Evolutionary conservation across 441 rosid genomes (phyloP), one percentile per base, ranked within the genome.

Genomic region (Theobroma grandiflorum): DNA sequence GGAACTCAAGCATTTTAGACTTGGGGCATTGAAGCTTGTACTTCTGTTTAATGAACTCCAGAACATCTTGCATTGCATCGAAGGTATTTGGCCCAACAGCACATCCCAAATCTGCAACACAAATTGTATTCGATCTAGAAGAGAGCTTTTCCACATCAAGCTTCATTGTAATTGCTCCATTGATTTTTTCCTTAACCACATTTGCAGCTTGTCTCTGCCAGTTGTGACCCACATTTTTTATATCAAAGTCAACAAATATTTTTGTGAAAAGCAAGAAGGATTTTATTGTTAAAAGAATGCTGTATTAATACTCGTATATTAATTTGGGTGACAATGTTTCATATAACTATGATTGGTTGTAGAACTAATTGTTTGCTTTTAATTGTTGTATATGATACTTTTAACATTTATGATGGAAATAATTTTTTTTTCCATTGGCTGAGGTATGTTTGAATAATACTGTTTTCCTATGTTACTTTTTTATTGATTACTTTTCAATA

Each of bases 91-190:
- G 91, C 70, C 95, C 95, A 2, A 82, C 84, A 33, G 94, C 89
- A 73, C 97, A 93, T 77, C 97, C 97, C 82, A 92, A 78, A 79
- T 92, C 94, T 4, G 90, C 92, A 8, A 92, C 71, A 5, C 37
- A 42, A 43, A 92, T 77, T 50, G 86, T 79, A 57, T 65, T 80
- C 9, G 89, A 76, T 38, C 40, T 3, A 38, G 83, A 84, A 3
- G 71, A 72, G 4, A 87, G 84, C 58, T 76, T 69, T 61, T 69
- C 79, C 53, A 87, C 78, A 68, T 93, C 90, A 35, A 91, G 81
- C 72, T 90, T 90, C 66, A 68, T 78, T 35, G 76, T 65, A 65
- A 92, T 85, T 50, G 50, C 79, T 65, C 84, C 87, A 57, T 84
- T 76, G 65, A 91, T 85, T 35, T 62, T 82, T 45, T 80, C 87